These are phyloP conservation scores for Saksenaea oblongispora DNA, from an alignment of 371 early-diverging fungal species.

Conservation along the genomic window DNA sequence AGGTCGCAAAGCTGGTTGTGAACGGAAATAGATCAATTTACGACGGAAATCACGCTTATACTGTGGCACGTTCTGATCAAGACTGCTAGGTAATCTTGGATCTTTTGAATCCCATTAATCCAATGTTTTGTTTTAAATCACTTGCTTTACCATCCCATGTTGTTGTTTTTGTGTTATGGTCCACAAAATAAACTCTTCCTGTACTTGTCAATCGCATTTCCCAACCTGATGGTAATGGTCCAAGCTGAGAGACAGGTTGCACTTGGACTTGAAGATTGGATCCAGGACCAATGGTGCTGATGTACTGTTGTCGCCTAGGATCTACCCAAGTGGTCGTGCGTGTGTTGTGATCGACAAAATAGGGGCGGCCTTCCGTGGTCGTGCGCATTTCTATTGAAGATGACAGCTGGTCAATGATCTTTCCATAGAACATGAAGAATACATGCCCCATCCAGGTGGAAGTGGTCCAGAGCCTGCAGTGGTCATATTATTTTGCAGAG, in stretches of 20 bases:
- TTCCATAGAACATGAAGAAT: background rate
- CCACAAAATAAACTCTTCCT: slow-evolving; percentile 92
- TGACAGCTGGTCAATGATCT: background rate
- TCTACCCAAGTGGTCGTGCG: slow-evolving; percentile 97
- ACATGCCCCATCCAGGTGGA: slow-evolving; percentile 90
- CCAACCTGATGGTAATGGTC: slow-evolving; percentile 94
- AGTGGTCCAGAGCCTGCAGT: slow-evolving; percentile 83
- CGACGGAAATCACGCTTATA: slow-evolving; percentile 98
- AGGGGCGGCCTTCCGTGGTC: slow-evolving; percentile 90
- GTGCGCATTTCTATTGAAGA: slow-evolving; percentile 61
- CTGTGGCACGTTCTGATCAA: slow-evolving; percentile 94
- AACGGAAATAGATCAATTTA: slow-evolving; percentile 93
- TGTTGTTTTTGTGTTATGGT: slow-evolving; percentile 92
- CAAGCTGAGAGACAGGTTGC: slow-evolving; percentile 77
- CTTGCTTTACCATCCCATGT: slow-evolving; percentile 84
- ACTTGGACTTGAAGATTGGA: slow-evolving; percentile 63
- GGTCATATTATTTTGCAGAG: slow-evolving; percentile 58
- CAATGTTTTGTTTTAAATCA: background rate
- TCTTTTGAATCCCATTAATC: slow-evolving; percentile 38
- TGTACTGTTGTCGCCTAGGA: slow-evolving; percentile 75
- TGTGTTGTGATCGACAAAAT: slow-evolving; percentile 97
- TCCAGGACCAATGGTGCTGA: slow-evolving; percentile 55
- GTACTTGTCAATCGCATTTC: slow-evolving; percentile 96
- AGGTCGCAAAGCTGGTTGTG: slow-evolving; percentile 89
- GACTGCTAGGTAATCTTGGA: slow-evolving; percentile 90